phyloP scores from a whole-genome alignment of 768 basidiomycete species.

The Russula dissimulans region DNA sequence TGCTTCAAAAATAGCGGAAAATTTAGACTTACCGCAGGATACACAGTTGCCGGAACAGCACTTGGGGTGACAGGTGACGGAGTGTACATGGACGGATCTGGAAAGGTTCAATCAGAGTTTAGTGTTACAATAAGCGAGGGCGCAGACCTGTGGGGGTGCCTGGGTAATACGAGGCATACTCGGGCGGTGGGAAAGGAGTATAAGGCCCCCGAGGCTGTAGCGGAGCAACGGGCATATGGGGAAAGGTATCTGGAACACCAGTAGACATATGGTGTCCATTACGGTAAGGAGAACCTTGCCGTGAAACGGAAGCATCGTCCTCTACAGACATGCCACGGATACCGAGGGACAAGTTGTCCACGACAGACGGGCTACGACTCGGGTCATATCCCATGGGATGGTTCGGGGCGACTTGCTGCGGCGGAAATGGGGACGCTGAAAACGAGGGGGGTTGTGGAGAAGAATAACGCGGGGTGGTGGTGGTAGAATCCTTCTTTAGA shows the following conservation, averaged over 20 bases:
- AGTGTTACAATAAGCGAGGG: conserved; percentile 42
- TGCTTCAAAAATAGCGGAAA: conserved; percentile 36
- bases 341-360: conserved; percentile 44
- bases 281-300: conserved; percentile 28
- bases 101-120: conserved; percentile 38
- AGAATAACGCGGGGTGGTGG: conserved; percentile 35
- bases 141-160: conserved; percentile 34
- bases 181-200: conserved; percentile 42
- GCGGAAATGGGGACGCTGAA: conserved; percentile 28
- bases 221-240: conserved; percentile 35
- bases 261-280: conserved; percentile 27
- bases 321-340: conserved; percentile 55
- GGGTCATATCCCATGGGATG: conserved; percentile 29
- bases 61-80: conserved; percentile 36
- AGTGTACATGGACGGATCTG: conserved; percentile 45
- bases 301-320: conserved; percentile 37
- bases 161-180: conserved; percentile 53
- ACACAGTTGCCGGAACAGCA: conserved; percentile 38
- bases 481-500: conserved; percentile 33
- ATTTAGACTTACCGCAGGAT: conserved; percentile 32
- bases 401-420: conserved; percentile 22
- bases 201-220: conserved; percentile 41
- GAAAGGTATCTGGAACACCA: conserved; percentile 26
- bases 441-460: conserved; percentile 34
- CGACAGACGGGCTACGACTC: conserved; percentile 31